phyloP scores from a whole-genome alignment of 768 basidiomycete species.

The Boletus rubropictus region DNA sequence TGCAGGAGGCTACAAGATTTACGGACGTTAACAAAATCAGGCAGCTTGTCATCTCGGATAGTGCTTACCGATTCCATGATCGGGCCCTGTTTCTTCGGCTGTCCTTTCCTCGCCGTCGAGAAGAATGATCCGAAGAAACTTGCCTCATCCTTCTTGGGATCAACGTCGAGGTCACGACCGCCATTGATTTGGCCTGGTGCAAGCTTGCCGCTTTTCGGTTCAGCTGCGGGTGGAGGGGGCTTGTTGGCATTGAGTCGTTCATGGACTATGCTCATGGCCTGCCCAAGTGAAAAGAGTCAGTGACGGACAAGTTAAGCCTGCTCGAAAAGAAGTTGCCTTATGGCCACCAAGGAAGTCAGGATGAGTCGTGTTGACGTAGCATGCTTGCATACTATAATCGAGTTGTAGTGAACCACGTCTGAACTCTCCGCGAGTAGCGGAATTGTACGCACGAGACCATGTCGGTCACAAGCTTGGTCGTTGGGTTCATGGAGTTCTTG shows the following conservation, averaged over 20 bases:
- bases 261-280: slow-evolving; percentile 85
- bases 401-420: neutral
- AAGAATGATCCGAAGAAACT: slow-evolving; percentile 98
- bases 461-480: slow-evolving; percentile 89
- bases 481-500: slow-evolving; percentile 89
- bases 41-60: slow-evolving; percentile 12
- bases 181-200: slow-evolving; percentile 72
- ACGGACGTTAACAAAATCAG: neutral
- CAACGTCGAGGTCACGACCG: slow-evolving; percentile 90
- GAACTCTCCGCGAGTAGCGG: neutral
- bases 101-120: slow-evolving; percentile 54
- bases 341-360: slow-evolving; percentile 98
- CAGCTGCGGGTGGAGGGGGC: slow-evolving; percentile 47
- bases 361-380: slow-evolving; percentile 98
- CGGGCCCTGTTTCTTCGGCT: slow-evolving; percentile 57
- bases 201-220: slow-evolving; percentile 67
- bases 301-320: neutral
- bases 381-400: slow-evolving; percentile 82
- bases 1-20: slow-evolving; percentile 57
- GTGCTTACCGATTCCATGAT: slow-evolving; percentile 52
- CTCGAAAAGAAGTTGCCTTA: slow-evolving; percentile 43
- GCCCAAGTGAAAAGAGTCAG: slow-evolving; percentile 5
- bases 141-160: slow-evolving; percentile 79
- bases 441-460: slow-evolving; percentile 71
- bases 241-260: slow-evolving; percentile 82